Base-by-base conservation (phyloP, 2,329 filamentous ascomycete species). In the Didymella segeticola region DNA sequence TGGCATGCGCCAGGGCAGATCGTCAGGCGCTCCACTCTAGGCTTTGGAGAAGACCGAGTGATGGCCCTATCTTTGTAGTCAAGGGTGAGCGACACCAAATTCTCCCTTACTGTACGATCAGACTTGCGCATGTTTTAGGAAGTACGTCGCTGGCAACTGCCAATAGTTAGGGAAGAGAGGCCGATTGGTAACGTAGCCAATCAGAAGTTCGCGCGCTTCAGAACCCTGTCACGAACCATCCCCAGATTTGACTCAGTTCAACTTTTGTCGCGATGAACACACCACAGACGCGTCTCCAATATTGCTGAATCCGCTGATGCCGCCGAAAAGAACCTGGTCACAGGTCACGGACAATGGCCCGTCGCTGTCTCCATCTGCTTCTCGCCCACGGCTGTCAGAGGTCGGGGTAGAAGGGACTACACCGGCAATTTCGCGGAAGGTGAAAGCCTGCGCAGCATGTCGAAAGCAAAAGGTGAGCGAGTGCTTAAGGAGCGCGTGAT, bases 371-470 rank as follows among this genome's bases (percentile, higher is more conserved):
- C 57, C 61, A 41, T 42, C 51, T 9, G 46, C 52, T 17, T 51
- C 54, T 12, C 51, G 60, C 10, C 43, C 23, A 12, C 57, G 59
- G 36, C 53, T 41, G 6, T 50, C 62, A 12, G 55, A 63, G 10
- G n/a, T 46, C 11, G 39, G 31, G 15, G 6, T 41, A 9, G 51
- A 54, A 43, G n/a, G 45, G 27, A 39, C n/a, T 41, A 41, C 61
- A 33, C 68, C 68, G 9, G 53, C 63, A 11, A 72, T 72, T 29
- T 72, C 69, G 33, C 63, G 69, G 10, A 71, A 70, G 41, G 67
- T 72, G 34, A 72, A 71, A 43, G 81, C 81, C 23, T 83, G 81
- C 62, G 81, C 80, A 9, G 78, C 81, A 57, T 83, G 81, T 63
- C 78, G 81, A 56, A 79, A 80, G 52, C 80, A 82, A 57, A 83